Conservation (phyloP, 192 early-diverging fungal genomes). For the Podila clonocystis region DNA sequence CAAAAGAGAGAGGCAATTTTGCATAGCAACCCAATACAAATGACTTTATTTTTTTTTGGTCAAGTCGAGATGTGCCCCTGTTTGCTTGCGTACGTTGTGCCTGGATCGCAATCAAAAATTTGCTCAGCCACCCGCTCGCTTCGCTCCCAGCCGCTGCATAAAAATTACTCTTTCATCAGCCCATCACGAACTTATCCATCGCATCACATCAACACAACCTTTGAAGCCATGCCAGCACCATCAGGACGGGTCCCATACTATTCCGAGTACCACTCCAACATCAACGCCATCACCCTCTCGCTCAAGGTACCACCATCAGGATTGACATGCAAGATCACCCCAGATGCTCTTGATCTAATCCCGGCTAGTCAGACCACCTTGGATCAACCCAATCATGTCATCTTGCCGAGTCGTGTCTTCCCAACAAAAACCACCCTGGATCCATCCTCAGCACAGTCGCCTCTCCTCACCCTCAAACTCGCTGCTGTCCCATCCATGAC, state of each 20-base stretch:
- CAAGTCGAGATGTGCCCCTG: too few relatives aligned
- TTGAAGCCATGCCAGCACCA: not conserved
- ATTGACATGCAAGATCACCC: conserved; percentile 26
- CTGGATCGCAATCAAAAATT: too few relatives aligned
- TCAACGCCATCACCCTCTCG: conserved; percentile 41
- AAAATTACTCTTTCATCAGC: not conserved
- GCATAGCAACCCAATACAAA: too few relatives aligned
- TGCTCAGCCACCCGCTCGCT: too few relatives aligned
- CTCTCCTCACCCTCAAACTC: conserved; percentile 32
- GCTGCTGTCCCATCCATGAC: conserved; percentile 16
- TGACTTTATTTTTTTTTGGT: too few relatives aligned
- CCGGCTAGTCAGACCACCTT: not conserved
- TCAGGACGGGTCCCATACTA: conserved; percentile 12
- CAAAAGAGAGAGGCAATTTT: too few relatives aligned
- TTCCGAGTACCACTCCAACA: conserved; percentile 48
- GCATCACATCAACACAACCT: not conserved
- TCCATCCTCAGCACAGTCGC: conserved; percentile 17
- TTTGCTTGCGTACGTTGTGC: too few relatives aligned
- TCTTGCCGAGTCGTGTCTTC: conserved; percentile 24
- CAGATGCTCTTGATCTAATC: conserved; percentile 31
- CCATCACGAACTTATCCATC: too few relatives aligned
- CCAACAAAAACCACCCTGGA: conserved; percentile 43
- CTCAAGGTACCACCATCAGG: conserved; percentile 28
- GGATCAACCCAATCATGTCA: not conserved
- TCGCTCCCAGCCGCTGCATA: too few relatives aligned